phyloP scores from a whole-genome alignment of 805 yeast genomes.

The Candida oleophila region DNA sequence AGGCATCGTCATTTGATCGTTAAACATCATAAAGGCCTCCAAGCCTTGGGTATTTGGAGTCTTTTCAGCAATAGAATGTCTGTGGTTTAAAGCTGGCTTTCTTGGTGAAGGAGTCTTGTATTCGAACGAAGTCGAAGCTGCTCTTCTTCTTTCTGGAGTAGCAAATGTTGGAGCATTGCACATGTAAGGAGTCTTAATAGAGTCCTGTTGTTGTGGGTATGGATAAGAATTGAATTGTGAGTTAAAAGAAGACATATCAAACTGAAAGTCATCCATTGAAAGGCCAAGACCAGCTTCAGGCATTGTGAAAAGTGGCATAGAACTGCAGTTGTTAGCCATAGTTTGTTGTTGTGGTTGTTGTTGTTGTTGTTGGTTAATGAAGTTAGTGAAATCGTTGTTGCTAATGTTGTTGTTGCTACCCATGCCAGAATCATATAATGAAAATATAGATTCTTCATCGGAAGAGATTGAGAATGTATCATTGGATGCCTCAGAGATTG shows the following conservation, averaged over 20 bases:
- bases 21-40: constrained; percentile 29
- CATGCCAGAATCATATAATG: constrained; percentile 21
- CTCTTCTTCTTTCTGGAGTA: constrained; percentile 9
- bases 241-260: constrained; percentile 4
- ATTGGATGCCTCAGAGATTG: constrained; percentile 9
- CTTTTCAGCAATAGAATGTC: constrained; percentile 1
- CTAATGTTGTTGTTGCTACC: constrained; percentile 17
- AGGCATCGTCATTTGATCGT: constrained; percentile 18
- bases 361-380: constrained; percentile 18
- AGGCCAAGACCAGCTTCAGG: constrained; percentile 9
- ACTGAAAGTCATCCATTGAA: constrained; percentile 6
- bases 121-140: not conserved
- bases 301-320: constrained; percentile 5
- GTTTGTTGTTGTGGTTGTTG: constrained; percentile 14
- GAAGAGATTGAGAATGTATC: constrained; percentile 18
- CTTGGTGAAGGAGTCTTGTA: constrained; percentile 7
- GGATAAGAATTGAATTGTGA: constrained; percentile 4
- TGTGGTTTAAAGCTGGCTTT: not conserved
- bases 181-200: constrained; percentile 23
- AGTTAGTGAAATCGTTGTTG: constrained; percentile 24
- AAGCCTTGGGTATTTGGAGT: constrained; percentile 15
- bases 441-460: constrained; percentile 19
- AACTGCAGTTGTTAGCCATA: constrained; percentile 4
- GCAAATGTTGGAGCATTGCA: constrained; percentile 8
- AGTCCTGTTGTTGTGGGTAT: constrained; percentile 10